phyloP scores from a whole-genome alignment of 257 asterid genomes.

The Verbascum thapsus region DNA sequence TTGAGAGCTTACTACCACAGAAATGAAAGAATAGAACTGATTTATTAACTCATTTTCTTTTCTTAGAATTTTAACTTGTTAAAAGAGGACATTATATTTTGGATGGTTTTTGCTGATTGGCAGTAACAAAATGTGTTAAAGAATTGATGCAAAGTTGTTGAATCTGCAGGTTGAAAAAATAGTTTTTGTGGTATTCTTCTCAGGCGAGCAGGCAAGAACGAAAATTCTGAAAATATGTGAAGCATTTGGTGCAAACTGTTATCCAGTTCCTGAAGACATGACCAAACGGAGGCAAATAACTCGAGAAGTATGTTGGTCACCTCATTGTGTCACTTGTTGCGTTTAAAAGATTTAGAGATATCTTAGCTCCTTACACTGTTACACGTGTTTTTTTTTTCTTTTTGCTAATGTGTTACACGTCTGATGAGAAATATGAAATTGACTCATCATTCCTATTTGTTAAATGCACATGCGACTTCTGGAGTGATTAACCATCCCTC shows the following conservation, averaged over 20 bases:
- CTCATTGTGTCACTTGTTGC: conserved; percentile 32
- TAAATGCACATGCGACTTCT: conserved; percentile 12
- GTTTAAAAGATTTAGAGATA: conserved; percentile 22
- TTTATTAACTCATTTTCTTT: conserved; percentile 2
- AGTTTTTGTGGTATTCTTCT: conserved; percentile 93
- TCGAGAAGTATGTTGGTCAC: conserved; percentile 66
- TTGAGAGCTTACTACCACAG: neutral
- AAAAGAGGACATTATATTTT: conserved; percentile 16
- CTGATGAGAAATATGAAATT: neutral
- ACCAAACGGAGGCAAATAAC: conserved; percentile 82
- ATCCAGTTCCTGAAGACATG: conserved; percentile 90
- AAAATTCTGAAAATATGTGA: conserved; percentile 94
- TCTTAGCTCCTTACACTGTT: conserved; percentile 4
- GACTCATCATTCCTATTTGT: conserved; percentile 12
- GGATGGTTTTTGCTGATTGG: conserved; percentile 26
- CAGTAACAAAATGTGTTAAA: conserved; percentile 6
- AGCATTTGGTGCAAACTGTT: conserved; percentile 96
- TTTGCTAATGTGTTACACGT: too few relatives aligned
- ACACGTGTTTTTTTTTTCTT: too few relatives aligned
- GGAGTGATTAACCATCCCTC: conserved; percentile 9
- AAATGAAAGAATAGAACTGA: conserved; percentile 1
- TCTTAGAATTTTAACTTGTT: neutral
- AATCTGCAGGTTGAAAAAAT: conserved; percentile 88
- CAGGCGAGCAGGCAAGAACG: conserved; percentile 96
- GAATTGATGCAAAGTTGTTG: conserved; percentile 31